Evolutionary conservation across 805 yeast species (phyloP).

Genomic region (Candida suzukii): DNA sequence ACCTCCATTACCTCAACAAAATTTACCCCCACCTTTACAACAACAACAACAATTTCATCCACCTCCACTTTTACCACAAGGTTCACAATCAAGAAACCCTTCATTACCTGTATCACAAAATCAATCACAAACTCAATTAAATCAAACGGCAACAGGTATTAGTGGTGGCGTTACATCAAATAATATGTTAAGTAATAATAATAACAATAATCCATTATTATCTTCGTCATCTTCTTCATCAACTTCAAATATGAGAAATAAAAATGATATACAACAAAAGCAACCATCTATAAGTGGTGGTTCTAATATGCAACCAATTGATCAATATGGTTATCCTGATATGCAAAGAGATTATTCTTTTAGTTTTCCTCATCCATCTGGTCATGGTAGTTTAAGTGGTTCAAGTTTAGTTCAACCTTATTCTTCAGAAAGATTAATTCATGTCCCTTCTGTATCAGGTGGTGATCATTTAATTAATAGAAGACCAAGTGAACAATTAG

Average conservation of each 20-base stretch:
- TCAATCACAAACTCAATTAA: not conserved
- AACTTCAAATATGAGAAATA: not conserved
- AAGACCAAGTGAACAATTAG: slow-evolving; percentile 44
- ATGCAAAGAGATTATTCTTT: slow-evolving; percentile 21
- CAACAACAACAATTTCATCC: not conserved
- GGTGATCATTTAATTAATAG: slow-evolving; percentile 24
- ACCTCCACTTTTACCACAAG: not conserved
- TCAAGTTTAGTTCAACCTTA: slow-evolving; percentile 19
- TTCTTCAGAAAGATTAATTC: slow-evolving; percentile 17
- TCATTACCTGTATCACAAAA: not conserved
- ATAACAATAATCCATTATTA: not conserved
- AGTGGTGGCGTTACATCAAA: not conserved
- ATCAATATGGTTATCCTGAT: slow-evolving; percentile 16
- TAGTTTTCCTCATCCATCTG: slow-evolving; percentile 12
- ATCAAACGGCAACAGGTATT: no score
- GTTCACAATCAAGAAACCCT: not conserved
- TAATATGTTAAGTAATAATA: not conserved
- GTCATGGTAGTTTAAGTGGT: slow-evolving; percentile 4
- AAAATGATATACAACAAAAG: not conserved
- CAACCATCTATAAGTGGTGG: not conserved
- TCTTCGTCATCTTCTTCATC: not conserved
- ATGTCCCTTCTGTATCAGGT: slow-evolving; percentile 4
- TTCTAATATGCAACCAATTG: no score
- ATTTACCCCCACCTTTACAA: not conserved
- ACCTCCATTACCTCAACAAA: not conserved